A percentile compares a stretch with the other conserved stretches of the same genome.
Conservation (phyloP, 805 yeast species). For the Cyberlindnera mississippiensis region DNA sequence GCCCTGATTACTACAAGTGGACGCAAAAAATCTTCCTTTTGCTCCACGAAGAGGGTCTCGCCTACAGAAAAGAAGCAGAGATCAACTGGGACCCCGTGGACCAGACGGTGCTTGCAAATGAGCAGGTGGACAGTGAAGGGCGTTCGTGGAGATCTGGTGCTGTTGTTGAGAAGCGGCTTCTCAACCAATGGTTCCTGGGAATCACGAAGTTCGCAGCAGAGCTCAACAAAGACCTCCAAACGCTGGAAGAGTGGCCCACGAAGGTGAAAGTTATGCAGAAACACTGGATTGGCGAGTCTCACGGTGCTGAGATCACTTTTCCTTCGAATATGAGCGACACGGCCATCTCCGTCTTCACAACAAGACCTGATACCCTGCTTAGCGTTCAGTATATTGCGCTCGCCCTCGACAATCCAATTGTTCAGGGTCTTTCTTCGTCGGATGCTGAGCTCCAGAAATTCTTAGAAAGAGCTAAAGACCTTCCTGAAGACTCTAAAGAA, state of each 20-base stretch:
- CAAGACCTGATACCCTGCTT: constrained; percentile 84
- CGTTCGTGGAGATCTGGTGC: constrained; percentile 98
- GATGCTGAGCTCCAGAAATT: constrained; percentile 45
- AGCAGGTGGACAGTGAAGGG: constrained; percentile 91
- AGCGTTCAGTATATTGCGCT: constrained; percentile 83
- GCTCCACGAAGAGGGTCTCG: constrained; percentile 70
- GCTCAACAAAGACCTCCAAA: constrained; percentile 58
- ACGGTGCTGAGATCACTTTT: constrained; percentile 71
- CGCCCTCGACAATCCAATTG: constrained; percentile 66
- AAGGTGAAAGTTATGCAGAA: constrained; percentile 87
- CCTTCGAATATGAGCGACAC: constrained; percentile 21
- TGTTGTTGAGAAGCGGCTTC: constrained; percentile 70
- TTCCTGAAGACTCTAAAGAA: constrained; percentile 46
- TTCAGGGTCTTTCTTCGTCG: constrained; percentile 32
- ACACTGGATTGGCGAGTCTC: constrained; percentile 90
- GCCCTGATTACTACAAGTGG: constrained; percentile 86
- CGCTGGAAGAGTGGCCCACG: constrained; percentile 76
- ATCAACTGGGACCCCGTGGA: constrained; percentile 99
- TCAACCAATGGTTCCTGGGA: constrained; percentile 92
- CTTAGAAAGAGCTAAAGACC: constrained; percentile 34
- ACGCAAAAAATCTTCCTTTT: constrained; percentile 83
- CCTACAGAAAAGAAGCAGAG: constrained; percentile 80
- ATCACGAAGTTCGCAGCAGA: constrained; percentile 78
- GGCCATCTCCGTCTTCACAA: constrained; percentile 62
- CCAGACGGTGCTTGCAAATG: constrained; percentile 91